Evolutionary conservation across 257 asterid genomes (phyloP), one percentile per base, ranked within the genome.

Genomic region (Lavandula angustifolia): DNA sequence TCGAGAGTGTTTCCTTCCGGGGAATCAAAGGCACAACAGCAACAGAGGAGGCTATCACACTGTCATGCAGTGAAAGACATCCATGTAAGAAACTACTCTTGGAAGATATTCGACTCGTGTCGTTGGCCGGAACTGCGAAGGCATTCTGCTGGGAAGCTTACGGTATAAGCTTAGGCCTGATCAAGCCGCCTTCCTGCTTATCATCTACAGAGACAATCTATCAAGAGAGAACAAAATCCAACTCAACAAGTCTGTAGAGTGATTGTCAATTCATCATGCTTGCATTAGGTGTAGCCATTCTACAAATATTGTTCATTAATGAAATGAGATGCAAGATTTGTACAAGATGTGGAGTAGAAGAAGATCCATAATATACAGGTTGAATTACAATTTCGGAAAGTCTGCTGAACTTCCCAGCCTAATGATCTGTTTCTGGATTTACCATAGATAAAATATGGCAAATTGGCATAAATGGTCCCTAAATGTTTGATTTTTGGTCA

Each of bases 111-210:
- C 82, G 75, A 11, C 85, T 89, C 4, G 37, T 63, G 7, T 70
- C 89, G 0, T 14, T 51, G 32, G 27, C 78, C 2, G 89, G 80
- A 4, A 41, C 22, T 11, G 70, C 82, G 6, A 75, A 66, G 17
- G 81, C 95, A 0, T 70, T 73, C 54, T 87, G 95, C 41, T 87
- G 96, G 96, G 69, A 85, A 53, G 89, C 91, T 3, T 68, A 81
- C 17, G 95, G 95, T 9, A 70, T 82, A 8, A 81, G 72, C 69
- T 64, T 71, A 4, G 91, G 86, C 32, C 14, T 42, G 13, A 58
- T 84, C 2, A 55, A 64, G 31, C 95, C 96, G 1, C 69, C 80
- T 16, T 66, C 87, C 51, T 91, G 96, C 75, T 64, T 86, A 32
- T 60, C 78, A 7, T 69, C 80, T 59, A 47, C 54, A 50, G 79